A percentile compares a stretch with the other conserved stretches of the same genome.
phyloP scores from a whole-genome alignment of 2,329 filamentous ascomycete genomes.

The Exophiala sp. region DNA sequence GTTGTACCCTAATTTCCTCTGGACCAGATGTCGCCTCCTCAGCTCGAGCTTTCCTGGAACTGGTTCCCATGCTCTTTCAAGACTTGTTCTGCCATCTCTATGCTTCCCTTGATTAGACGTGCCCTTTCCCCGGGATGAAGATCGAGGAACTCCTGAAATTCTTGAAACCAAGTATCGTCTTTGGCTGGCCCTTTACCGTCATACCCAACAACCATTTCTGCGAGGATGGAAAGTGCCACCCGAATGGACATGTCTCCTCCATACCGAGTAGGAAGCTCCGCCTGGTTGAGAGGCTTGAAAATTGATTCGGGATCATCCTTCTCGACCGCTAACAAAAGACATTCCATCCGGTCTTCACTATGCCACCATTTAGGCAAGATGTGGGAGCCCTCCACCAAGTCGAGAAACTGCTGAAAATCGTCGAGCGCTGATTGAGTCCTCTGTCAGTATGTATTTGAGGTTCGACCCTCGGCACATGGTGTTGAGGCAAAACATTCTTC shows the following conservation, averaged over 20 bases:
- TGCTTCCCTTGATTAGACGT: constrained; percentile 24
- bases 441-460: neutral
- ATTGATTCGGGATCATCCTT: constrained; percentile 23
- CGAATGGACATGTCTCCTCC: constrained; percentile 25
- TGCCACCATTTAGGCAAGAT: constrained; percentile 39
- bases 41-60: constrained; percentile 5
- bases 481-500: neutral
- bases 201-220: constrained; percentile 28
- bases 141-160: constrained; percentile 31
- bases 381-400: constrained; percentile 25
- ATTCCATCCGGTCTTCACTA: constrained; percentile 28
- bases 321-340: constrained; percentile 22
- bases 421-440: constrained; percentile 2
- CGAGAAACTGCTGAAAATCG: constrained; percentile 41
- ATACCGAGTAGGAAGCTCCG: constrained; percentile 24
- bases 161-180: constrained; percentile 39
- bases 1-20: too few relatives aligned
- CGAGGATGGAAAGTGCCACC: constrained; percentile 23
- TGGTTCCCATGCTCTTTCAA: constrained; percentile 17
- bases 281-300: constrained; percentile 25
- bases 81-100: constrained; percentile 24
- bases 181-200: constrained; percentile 27
- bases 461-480: neutral
- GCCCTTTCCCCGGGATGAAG: constrained; percentile 32
- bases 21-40: neutral